These are phyloP conservation scores for Fusarium mangiferae DNA, from an alignment of 2,329 filamentous ascomycete species.

Conservation along the genomic window DNA sequence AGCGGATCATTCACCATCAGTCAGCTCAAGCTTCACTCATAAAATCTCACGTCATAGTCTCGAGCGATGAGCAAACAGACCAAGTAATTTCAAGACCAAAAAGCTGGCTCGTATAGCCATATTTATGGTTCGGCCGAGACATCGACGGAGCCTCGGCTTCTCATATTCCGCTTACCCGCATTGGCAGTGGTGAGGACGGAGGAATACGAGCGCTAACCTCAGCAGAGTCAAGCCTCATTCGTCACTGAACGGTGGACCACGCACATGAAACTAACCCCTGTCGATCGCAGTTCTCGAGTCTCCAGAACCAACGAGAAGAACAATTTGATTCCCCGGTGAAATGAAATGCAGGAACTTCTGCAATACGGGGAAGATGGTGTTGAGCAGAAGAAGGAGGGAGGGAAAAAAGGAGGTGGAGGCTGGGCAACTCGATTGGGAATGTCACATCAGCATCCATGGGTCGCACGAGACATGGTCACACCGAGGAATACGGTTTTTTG, in stretches of 20 bases:
- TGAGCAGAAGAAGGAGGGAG: background rate
- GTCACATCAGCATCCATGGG: background rate
- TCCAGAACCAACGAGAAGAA: too few species aligned
- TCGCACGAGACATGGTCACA: background rate
- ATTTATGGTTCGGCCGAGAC: constrained; percentile 8
- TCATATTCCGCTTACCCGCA: background rate
- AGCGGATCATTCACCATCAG: background rate
- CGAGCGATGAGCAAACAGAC: background rate
- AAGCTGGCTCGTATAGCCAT: background rate
- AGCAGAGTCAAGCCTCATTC: background rate
- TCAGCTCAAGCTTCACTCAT: background rate
- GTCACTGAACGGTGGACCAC: background rate
- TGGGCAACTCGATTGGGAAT: constrained; percentile 3
- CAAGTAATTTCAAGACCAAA: background rate
- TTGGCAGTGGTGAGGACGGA: background rate
- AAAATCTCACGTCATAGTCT: background rate
- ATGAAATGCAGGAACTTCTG: constrained; percentile 2
- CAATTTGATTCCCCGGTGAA: background rate
- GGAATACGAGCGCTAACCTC: constrained; percentile 16
- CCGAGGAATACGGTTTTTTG: background rate
- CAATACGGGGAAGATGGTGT: background rate
- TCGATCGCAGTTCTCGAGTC: constrained; percentile 19
- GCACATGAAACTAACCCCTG: constrained; percentile 29
- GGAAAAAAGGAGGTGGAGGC: background rate
- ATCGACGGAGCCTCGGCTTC: constrained; percentile 8